Evolutionary conservation across 1,284 basidiomycete species (phyloP), one percentile per base, ranked within the genome.

Genomic region (Ceratorhiza oryzae-sativae): DNA sequence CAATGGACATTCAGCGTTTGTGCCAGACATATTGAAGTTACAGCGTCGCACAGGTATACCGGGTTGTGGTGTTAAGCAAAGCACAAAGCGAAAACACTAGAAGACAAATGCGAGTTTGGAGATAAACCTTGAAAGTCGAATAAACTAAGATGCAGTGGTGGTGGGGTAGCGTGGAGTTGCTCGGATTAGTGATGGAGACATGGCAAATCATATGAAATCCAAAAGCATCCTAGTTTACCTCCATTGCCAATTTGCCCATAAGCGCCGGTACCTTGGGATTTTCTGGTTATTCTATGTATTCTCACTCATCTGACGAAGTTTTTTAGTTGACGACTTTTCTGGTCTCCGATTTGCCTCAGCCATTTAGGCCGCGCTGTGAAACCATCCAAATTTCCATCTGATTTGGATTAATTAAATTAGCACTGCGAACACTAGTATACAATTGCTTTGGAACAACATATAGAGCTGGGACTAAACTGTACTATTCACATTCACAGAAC

Each of bases 231-330:
- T 4, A 25, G 48, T 18, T 18, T 23, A 23, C 48, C 48, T 49
- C 48, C 48, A 49, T 49, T 49, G n/a, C 48, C 48, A 49, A 49
- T 49, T 27, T 13, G n/a, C 45, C n/a, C 45, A 18, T n/a, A 48
- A 48, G 45, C 45, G 12, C 45, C 45, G 36, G 8, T 13, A 8
- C 45, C 45, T 15, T 6, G 18, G 20, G n/a, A 18, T 18, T 15
- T 20, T 48, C 39, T 41, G 39, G 39, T 9, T 9, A 8, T 15
- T 15, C 39, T 9, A 41, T 8, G 8, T 41, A 9, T 41, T 41
- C 45, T 5, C n/a, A 6, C 45, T 48, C 15, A 18, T 4, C 13
- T 39, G 36, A 6, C 13, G 36, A 39, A 39, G 36, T 6, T 39
- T 6, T 39, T 6, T 13, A 13, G 13, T 39, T 13, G 36, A 39